Evolutionary conservation across 306 rosid species (phyloP), one percentile per base, ranked within the genome.

Genomic region (Dryas alaskensis): DNA sequence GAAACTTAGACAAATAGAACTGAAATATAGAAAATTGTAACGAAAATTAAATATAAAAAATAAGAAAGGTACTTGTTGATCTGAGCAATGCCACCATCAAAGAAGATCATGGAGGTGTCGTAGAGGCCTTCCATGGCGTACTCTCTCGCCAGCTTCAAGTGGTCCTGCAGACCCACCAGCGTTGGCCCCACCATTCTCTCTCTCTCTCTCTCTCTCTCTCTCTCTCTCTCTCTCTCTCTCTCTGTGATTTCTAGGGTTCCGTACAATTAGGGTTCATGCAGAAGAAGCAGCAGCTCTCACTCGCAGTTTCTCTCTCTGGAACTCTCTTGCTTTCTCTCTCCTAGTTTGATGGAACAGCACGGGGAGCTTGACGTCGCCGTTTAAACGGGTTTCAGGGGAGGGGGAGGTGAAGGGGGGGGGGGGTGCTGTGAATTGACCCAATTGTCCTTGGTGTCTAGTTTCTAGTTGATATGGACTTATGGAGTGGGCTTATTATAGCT

Each of bases 61-160:
- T 40, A 39, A 52, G 64, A 45, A 39, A 46, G 48, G 64, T 84
- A 94, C 99, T 89, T 95, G 89, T 95, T 95, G 88, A 95, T 90
- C 90, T 95, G 99, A n/a, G 99, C 92, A 76, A 95, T 68, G 59
- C 96, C 97, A 3, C 99, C 99, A 13, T 95, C 98, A 75, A 95
- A 95, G 87, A 95, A 92, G 91, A 95, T 95, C 25, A 88, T 82
- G 44, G 99, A 95, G 66, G 96, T 88, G 68, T 95, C 99, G 67
- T 95, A 95, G 64, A 92, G 81, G 25, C 96, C 99, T 70, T 95
- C 98, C n/a, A 87, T 80, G 64, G 98, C 99, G 70, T 95, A 92
- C 37, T 95, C 98, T 75, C 97, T 74, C n/a, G 98, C 99, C 73
- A 92, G 76, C 80, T 92, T 95, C 74, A 92, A 85, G 80, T 95